Evolutionary conservation across 129 eudicot genomes (phyloP).

Genomic region (Pittosporum tobira): DNA sequence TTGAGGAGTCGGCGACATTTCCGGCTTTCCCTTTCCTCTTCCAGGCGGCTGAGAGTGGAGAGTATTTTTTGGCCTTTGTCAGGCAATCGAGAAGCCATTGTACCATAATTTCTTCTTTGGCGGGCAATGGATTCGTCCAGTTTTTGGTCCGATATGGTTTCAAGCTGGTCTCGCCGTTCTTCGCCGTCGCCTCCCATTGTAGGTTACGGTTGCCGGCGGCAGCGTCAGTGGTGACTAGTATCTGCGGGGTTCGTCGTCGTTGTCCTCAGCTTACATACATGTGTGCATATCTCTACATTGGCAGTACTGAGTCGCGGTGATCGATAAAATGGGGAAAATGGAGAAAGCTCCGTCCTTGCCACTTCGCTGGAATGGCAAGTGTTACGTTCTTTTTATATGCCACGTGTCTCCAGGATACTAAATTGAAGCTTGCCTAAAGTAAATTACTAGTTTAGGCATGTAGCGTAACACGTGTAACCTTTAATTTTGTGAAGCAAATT

Average conservation of each 20-base stretch:
- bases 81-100: not conserved
- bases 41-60: constrained; percentile 11
- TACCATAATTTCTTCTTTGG: not conserved
- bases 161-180: not conserved
- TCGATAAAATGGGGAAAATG: too few relatives aligned
- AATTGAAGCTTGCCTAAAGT: too few relatives aligned
- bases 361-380: too few relatives aligned
- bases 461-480: too few relatives aligned
- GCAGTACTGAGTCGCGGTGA: too few relatives aligned
- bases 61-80: constrained; percentile 47
- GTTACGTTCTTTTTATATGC: too few relatives aligned
- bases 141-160: constrained; percentile 4
- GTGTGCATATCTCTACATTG: too few relatives aligned
- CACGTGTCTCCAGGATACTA: too few relatives aligned
- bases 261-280: too few relatives aligned
- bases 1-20: not conserved
- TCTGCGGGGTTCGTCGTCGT: constrained; percentile 35
- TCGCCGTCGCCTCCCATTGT: constrained; percentile 1
- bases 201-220: not conserved
- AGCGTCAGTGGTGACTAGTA: constrained; percentile 16
- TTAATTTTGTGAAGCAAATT: too few relatives aligned
- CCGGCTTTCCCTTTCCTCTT: constrained; percentile 31
- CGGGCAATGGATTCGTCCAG: constrained; percentile 5
- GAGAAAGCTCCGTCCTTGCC: too few relatives aligned
- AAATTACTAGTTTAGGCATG: too few relatives aligned